Conservation (phyloP, 768 basidiomycete species). For the Austroboletus eburneus region DNA sequence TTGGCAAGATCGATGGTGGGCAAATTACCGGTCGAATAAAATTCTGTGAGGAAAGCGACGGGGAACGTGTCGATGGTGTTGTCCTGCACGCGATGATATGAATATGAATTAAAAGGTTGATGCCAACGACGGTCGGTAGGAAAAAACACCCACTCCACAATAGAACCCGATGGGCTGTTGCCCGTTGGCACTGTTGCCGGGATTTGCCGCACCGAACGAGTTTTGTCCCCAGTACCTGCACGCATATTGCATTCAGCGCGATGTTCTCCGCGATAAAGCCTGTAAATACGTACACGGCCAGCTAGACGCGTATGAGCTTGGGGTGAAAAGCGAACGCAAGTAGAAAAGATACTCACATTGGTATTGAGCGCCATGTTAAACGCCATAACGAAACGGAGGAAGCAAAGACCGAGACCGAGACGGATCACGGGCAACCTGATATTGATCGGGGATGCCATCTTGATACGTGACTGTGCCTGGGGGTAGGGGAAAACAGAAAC, state of each 20-base stretch:
- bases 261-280: not conserved
- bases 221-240: slow-evolving; percentile 36
- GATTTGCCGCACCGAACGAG: slow-evolving; percentile 29
- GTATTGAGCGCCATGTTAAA: slow-evolving; percentile 25
- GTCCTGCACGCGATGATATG: slow-evolving; percentile 37
- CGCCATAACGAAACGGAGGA: slow-evolving; percentile 14
- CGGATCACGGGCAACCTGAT: slow-evolving; percentile 6
- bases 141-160: slow-evolving; percentile 20
- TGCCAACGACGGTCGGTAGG: not conserved
- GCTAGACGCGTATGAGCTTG: slow-evolving; percentile 7
- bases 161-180: slow-evolving; percentile 33
- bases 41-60: slow-evolving; percentile 57
- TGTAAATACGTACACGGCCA: slow-evolving; percentile 22
- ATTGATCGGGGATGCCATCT: slow-evolving; percentile 9
- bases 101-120: not conserved
- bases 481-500: not conserved
- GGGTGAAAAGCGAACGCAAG: not conserved
- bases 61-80: slow-evolving; percentile 55
- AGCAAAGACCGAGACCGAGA: slow-evolving; percentile 12
- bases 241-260: not conserved
- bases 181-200: slow-evolving; percentile 19
- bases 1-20: slow-evolving; percentile 62
- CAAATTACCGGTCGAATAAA: slow-evolving; percentile 53
- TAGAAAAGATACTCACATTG: slow-evolving; percentile 16
- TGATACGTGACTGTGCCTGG: not conserved